A percentile compares a stretch with the other conserved stretches of the same genome.
These are phyloP conservation scores for Echeveria elegans DNA, from an alignment of 164 flowering plant species.

Conservation along the genomic window DNA sequence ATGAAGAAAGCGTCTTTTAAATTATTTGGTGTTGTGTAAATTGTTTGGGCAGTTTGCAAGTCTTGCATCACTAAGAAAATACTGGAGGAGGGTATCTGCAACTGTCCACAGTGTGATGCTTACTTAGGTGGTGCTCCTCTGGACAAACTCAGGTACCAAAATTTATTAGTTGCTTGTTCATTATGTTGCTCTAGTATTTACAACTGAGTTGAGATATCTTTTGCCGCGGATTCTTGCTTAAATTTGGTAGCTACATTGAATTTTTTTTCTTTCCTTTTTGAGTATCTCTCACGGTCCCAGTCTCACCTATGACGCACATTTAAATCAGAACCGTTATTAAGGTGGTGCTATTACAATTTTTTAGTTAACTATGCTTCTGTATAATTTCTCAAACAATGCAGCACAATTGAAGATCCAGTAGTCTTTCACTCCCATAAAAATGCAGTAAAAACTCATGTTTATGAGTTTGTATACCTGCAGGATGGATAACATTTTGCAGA, in stretches of 20 bases:
- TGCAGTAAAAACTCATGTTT: too few relatives aligned
- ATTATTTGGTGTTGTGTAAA: neutral
- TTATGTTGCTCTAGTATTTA: neutral
- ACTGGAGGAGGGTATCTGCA: neutral
- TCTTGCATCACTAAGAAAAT: constrained; percentile 1
- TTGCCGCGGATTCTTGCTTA: too few relatives aligned
- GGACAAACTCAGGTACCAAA: neutral
- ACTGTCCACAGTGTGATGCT: neutral
- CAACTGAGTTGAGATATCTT: neutral
- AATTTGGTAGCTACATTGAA: neutral
- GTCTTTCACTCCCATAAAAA: too few relatives aligned
- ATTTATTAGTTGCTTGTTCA: neutral
- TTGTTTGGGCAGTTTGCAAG: neutral
- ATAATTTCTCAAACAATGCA: neutral
- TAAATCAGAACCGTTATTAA: too few relatives aligned
- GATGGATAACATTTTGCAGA: neutral
- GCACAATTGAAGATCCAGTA: neutral
- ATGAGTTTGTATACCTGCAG: constrained; percentile 1
- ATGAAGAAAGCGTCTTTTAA: neutral
- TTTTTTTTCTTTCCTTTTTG: too few relatives aligned
- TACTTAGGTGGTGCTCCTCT: constrained; percentile 2
- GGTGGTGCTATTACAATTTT: too few relatives aligned
- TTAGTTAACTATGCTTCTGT: too few relatives aligned
- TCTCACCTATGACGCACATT: too few relatives aligned
- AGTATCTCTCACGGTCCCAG: too few relatives aligned